Evolutionary conservation across 2,329 filamentous ascomycete species (phyloP).

Genomic region (Fusarium piperis): DNA sequence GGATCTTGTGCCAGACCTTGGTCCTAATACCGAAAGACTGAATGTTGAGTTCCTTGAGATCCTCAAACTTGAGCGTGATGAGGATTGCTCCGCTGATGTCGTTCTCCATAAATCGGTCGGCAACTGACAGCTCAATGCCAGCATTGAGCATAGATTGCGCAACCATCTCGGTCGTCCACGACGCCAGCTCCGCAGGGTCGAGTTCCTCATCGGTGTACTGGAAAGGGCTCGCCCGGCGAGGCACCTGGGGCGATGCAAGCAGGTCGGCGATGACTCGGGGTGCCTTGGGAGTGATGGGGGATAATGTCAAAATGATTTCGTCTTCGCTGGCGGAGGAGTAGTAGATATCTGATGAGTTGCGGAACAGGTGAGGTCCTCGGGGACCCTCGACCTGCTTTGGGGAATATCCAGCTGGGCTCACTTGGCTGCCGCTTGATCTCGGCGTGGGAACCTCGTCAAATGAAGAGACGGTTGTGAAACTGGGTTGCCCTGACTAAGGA

Average conservation of each 20-base stretch:
- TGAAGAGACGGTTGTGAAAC: conserved; percentile 87
- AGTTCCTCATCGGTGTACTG: conserved; percentile 67
- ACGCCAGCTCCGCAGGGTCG: conserved; percentile 66
- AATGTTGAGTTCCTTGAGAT: conserved; percentile 83
- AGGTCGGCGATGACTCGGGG: conserved; percentile 49
- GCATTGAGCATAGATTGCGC: conserved; percentile 87
- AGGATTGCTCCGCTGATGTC: conserved; percentile 91
- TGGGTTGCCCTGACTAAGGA: conserved; percentile 72
- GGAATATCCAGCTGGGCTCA: conserved; percentile 69
- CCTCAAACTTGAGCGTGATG: conserved; percentile 90
- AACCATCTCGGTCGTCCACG: conserved; percentile 80
- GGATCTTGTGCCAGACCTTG: conserved; percentile 82
- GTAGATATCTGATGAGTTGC: conserved; percentile 63
- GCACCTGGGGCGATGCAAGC: conserved; percentile 35
- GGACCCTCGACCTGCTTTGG: conserved; percentile 79
- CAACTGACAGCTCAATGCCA: conserved; percentile 79
- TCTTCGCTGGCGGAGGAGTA: conserved; percentile 49
- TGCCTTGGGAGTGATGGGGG: conserved; percentile 76
- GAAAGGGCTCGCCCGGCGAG: conserved; percentile 60
- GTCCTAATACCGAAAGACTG: conserved; percentile 83
- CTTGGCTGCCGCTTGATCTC: conserved; percentile 69
- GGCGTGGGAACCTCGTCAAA: conserved; percentile 87
- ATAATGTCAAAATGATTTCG: conserved; percentile 71
- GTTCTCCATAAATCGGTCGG: conserved; percentile 88
- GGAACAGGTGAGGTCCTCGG: conserved; percentile 86